Evolutionary conservation across 2,329 filamentous ascomycete genomes (phyloP).

Genomic region (Phaeosphaeria sp.): DNA sequence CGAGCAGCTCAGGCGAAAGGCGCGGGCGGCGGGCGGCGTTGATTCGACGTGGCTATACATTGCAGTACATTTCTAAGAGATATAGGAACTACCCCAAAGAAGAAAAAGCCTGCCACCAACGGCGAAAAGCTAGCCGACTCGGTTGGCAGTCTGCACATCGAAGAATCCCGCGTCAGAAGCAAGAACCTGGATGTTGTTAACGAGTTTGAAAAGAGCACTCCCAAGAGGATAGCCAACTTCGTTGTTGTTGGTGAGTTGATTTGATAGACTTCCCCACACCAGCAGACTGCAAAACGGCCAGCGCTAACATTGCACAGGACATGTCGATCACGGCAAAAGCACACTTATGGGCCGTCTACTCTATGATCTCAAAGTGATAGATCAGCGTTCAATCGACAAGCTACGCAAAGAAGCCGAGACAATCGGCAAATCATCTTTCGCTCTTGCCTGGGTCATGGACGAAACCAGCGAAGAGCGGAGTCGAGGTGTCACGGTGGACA

Average conservation of each 20-base stretch:
- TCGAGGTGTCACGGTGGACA: constrained; percentile 94
- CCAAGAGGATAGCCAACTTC: constrained; percentile 86
- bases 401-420: constrained; percentile 88
- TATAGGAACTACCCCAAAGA: constrained; percentile 38
- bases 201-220: constrained; percentile 76
- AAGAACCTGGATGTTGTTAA: constrained; percentile 86
- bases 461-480: constrained; percentile 87
- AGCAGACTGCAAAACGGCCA: no score
- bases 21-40: constrained; percentile 47
- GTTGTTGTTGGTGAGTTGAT: constrained; percentile 81
- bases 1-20: constrained; percentile 74
- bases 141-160: constrained; percentile 57
- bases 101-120: constrained; percentile 18
- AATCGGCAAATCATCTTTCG: constrained; percentile 94
- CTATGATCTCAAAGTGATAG: constrained; percentile 85
- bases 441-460: constrained; percentile 95
- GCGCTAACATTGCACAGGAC: constrained; percentile 62
- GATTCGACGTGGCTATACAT: constrained; percentile 16
- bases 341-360: constrained; percentile 96
- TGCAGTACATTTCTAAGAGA: constrained; percentile 27
- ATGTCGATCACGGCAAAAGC: constrained; percentile 97
- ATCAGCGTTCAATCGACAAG: constrained; percentile 86
- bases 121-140: constrained; percentile 52
- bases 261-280: background rate
- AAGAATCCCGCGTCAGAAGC: constrained; percentile 64